Percentiles rank a stretch among this genome's conserved stretches.
Conservation (phyloP, 371 early-diverging fungal species). For the Saksenaea oblongispora region DNA sequence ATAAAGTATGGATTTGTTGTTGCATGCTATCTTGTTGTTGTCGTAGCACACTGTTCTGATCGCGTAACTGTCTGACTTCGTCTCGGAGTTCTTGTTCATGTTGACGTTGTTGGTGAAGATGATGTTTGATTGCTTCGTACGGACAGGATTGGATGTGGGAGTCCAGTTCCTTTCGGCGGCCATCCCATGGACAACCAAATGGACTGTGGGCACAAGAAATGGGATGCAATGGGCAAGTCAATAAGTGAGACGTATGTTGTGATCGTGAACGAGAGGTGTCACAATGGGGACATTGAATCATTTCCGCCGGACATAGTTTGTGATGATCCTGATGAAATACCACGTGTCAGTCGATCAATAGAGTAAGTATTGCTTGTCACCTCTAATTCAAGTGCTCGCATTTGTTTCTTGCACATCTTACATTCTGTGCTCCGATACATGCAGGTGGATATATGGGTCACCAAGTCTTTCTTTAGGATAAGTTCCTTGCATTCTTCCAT, state of each 20-base stretch:
- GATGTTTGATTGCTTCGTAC: constrained; percentile 64
- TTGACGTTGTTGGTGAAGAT: constrained; percentile 49
- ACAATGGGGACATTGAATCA: constrained; percentile 63
- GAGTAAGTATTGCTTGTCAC: constrained; percentile 16
- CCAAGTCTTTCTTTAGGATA: constrained; percentile 58
- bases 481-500: constrained; percentile 61
- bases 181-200: constrained; percentile 70
- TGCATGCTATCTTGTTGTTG: constrained; percentile 42
- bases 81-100: constrained; percentile 43
- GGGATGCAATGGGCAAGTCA: constrained; percentile 52
- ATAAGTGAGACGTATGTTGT: constrained; percentile 53
- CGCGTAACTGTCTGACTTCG: constrained; percentile 46
- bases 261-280: constrained; percentile 48
- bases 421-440: constrained; percentile 62
- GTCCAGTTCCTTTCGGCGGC: constrained; percentile 40
- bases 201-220: constrained; percentile 50
- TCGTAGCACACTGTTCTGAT: constrained; percentile 47
- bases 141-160: constrained; percentile 54
- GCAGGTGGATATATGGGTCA: constrained; percentile 58
- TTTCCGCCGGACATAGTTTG: constrained; percentile 59
- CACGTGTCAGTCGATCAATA: background rate
- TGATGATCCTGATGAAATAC: constrained; percentile 54
- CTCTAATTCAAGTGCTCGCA: constrained; percentile 49
- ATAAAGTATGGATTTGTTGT: constrained; percentile 42
- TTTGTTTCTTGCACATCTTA: constrained; percentile 58